phyloP scores from a whole-genome alignment of 495 filamentous ascomycete species.

The Opeltia flavorubescens region DNA sequence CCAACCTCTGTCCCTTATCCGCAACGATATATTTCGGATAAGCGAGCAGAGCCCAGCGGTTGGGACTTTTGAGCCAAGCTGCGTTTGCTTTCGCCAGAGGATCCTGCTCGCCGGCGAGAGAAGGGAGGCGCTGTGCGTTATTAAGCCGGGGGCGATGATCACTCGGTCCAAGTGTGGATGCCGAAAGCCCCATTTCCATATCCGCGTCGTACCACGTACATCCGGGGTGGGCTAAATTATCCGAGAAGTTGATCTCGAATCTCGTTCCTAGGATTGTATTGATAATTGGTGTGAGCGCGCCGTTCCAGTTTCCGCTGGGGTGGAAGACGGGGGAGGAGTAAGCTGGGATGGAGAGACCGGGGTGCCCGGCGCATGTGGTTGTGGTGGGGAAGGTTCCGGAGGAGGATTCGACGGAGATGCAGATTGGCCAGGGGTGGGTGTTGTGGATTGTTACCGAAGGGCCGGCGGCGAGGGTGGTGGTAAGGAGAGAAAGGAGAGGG shows the following conservation, averaged over 20 bases:
- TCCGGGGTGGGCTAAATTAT: not conserved
- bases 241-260: conserved; percentile 7
- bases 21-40: not conserved
- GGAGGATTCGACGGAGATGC: not conserved
- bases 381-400: not conserved
- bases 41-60: not conserved
- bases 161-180: conserved; percentile 5
- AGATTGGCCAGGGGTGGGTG: conserved; percentile 2
- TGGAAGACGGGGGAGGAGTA: not conserved
- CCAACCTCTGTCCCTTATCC: not conserved
- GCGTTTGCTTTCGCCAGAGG: conserved; percentile 10
- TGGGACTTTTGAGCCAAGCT: not conserved
- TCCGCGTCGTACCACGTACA: conserved; percentile 9
- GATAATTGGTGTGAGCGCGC: conserved; percentile 5
- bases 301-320: conserved; percentile 1
- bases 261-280: not conserved
- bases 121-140: not conserved
- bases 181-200: conserved; percentile 6
- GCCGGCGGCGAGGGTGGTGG: not conserved
- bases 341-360: not conserved
- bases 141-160: not conserved
- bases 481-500: not conserved
- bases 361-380: not conserved
- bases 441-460: not conserved
- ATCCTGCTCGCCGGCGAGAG: conserved; percentile 7